These are phyloP conservation scores for Claviceps sp. DNA, from an alignment of 2,329 filamentous ascomycete species.

Conservation along the genomic window DNA sequence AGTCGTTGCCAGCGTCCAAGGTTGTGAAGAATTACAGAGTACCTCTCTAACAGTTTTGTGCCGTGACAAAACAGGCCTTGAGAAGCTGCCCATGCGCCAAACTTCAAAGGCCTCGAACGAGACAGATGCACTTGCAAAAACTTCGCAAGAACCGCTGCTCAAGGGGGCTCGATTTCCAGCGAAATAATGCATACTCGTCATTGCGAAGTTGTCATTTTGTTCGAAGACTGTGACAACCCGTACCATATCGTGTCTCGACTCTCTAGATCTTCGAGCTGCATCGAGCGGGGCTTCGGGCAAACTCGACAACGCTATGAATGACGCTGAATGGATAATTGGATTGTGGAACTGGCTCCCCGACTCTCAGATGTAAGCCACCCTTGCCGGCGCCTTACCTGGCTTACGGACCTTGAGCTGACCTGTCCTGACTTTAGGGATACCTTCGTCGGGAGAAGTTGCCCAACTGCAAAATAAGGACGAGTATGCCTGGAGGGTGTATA, in stretches of 20 bases:
- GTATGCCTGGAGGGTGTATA: slow-evolving; percentile 27
- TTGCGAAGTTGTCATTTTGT: slow-evolving; percentile 18
- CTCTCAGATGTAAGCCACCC: slow-evolving; percentile 22
- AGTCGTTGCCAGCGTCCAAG: slow-evolving; percentile 1
- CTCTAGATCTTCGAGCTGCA: slow-evolving; percentile 27
- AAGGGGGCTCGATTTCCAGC: slow-evolving; percentile 24
- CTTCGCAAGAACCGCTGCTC: slow-evolving; percentile 19
- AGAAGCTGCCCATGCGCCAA: slow-evolving; percentile 21
- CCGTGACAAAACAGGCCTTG: slow-evolving; percentile 18
- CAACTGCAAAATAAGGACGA: slow-evolving; percentile 23
- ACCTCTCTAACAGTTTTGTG: background rate
- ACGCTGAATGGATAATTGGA: slow-evolving; percentile 32
- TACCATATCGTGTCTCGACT: slow-evolving; percentile 26
- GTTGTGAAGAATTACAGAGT: background rate
- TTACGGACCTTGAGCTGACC: background rate
- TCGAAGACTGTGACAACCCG: slow-evolving; percentile 21
- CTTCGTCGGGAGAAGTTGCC: slow-evolving; percentile 26
- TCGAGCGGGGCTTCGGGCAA: slow-evolving; percentile 25
- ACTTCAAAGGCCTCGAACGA: slow-evolving; percentile 21
- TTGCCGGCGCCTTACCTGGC: no score
- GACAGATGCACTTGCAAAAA: slow-evolving; percentile 6
- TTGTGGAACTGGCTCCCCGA: slow-evolving; percentile 27
- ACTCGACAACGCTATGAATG: slow-evolving; percentile 22
- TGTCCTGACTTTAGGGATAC: slow-evolving; percentile 20
- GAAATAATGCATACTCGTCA: slow-evolving; percentile 26